These are phyloP conservation scores for Dictyostelium brefeldianum DNA, from an alignment of 78 protist genomes.

Conservation along the genomic window DNA sequence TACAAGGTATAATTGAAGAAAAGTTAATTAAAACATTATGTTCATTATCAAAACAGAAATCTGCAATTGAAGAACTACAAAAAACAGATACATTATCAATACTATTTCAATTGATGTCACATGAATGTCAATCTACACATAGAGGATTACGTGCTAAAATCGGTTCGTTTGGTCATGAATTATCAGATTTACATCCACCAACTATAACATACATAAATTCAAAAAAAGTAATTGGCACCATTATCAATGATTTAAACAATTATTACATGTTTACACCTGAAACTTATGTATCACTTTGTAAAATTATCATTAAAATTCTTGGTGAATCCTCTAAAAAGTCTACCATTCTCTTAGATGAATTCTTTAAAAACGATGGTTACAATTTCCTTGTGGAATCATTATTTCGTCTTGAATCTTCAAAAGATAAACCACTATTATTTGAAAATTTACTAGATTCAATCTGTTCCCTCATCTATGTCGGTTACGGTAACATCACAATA, in stretches of 20 bases:
- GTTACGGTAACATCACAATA: slow-evolving; percentile 56
- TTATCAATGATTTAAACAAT: slow-evolving; percentile 38
- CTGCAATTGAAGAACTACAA: slow-evolving; percentile 69
- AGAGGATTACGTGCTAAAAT: slow-evolving; percentile 40
- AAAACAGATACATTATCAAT: slow-evolving; percentile 43
- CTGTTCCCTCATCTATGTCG: slow-evolving; percentile 48
- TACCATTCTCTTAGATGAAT: slow-evolving; percentile 62
- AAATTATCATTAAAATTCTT: slow-evolving; percentile 57
- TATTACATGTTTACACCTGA: slow-evolving; percentile 47
- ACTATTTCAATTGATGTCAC: slow-evolving; percentile 43
- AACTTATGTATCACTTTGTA: slow-evolving; percentile 29
- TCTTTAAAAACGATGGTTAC: slow-evolving; percentile 48
- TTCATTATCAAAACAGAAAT: slow-evolving; percentile 32
- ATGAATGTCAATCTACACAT: slow-evolving; percentile 55
- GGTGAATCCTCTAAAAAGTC: slow-evolving; percentile 56
- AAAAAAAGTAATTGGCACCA: slow-evolving; percentile 27
- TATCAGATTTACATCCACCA: slow-evolving; percentile 59
- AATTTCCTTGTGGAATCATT: slow-evolving; percentile 34
- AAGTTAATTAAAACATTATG: slow-evolving; percentile 64
- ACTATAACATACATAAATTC: slow-evolving; percentile 69
- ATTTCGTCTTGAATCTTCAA: slow-evolving; percentile 55
- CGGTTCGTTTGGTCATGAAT: slow-evolving; percentile 45
- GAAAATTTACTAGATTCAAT: slow-evolving; percentile 35
- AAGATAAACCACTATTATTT: slow-evolving; percentile 48
- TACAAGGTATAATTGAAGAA: slow-evolving; percentile 46